A percentile compares a stretch with the other conserved stretches of the same genome.
Conservation (phyloP, 1,139 yeast species). For the Yarrowia galli region DNA sequence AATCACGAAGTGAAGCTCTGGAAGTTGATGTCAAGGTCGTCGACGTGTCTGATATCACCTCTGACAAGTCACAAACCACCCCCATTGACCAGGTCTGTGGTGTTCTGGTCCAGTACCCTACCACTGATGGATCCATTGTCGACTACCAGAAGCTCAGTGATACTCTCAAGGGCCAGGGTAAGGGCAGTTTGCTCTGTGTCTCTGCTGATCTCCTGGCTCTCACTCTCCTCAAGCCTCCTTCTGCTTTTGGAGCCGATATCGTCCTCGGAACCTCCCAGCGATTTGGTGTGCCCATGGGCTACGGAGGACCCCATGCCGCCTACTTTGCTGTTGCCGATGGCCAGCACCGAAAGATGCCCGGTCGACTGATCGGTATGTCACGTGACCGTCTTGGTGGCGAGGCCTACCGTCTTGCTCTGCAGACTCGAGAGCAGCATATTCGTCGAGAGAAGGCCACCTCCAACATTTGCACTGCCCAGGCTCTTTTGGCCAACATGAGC, state of each 20-base stretch:
- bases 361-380: constrained; percentile 91
- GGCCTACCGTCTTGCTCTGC: constrained; percentile 91
- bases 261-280: constrained; percentile 93
- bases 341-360: constrained; percentile 92
- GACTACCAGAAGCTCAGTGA: constrained; percentile 66
- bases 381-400: constrained; percentile 89
- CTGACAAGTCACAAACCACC: constrained; percentile 57
- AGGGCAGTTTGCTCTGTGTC: constrained; percentile 66
- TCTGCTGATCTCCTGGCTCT: constrained; percentile 92
- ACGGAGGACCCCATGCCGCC: constrained; percentile 99
- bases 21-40: constrained; percentile 66
- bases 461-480: constrained; percentile 97
- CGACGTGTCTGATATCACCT: background rate
- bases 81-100: constrained; percentile 66
- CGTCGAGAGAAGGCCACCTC: constrained; percentile 98
- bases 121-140: constrained; percentile 77
- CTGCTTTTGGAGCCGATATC: constrained; percentile 87
- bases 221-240: constrained; percentile 83
- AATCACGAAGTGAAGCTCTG: constrained; percentile 79
- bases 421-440: constrained; percentile 97
- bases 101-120: constrained; percentile 88
- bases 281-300: constrained; percentile 97
- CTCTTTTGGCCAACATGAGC: constrained; percentile 91
- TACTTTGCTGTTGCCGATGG: constrained; percentile 84
- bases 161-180: constrained; percentile 72